Percentiles rank a stretch among this genome's conserved stretches.
phyloP scores from a whole-genome alignment of 2,329 filamentous ascomycete species.

The Truncatella angustata region DNA sequence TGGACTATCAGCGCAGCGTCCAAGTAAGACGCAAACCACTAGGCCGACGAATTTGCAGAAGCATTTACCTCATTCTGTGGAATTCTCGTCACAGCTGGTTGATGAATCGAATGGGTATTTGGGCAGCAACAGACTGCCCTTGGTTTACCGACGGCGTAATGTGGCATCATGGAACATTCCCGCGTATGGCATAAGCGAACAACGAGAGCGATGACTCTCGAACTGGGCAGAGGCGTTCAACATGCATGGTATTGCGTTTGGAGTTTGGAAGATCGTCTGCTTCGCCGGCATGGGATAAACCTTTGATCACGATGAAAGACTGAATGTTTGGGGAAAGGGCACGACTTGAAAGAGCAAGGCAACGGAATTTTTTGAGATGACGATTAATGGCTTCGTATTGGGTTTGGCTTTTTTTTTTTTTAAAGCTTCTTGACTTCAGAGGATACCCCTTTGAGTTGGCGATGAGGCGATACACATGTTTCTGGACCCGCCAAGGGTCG shows the following conservation, averaged over 20 bases:
- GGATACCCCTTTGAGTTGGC: background rate
- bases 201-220: background rate
- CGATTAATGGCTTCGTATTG: background rate
- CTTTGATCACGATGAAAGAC: background rate
- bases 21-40: background rate
- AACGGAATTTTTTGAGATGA: background rate
- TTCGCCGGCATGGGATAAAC: background rate
- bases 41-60: background rate
- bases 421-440: background rate
- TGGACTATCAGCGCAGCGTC: background rate
- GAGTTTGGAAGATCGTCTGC: background rate
- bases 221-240: background rate
- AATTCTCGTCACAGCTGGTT: background rate
- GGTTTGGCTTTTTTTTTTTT: background rate
- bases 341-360: background rate
- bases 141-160: too few relatives aligned
- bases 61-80: background rate
- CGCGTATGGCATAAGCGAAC: background rate
- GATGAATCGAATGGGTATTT: too few relatives aligned
- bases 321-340: background rate
- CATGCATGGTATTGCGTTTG: background rate
- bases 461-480: background rate
- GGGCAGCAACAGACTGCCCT: too few relatives aligned
- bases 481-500: background rate
- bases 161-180: background rate